Evolutionary conservation across 306 rosid genomes (phyloP), one percentile per base, ranked within the genome.

Genomic region (Acacia confusa): DNA sequence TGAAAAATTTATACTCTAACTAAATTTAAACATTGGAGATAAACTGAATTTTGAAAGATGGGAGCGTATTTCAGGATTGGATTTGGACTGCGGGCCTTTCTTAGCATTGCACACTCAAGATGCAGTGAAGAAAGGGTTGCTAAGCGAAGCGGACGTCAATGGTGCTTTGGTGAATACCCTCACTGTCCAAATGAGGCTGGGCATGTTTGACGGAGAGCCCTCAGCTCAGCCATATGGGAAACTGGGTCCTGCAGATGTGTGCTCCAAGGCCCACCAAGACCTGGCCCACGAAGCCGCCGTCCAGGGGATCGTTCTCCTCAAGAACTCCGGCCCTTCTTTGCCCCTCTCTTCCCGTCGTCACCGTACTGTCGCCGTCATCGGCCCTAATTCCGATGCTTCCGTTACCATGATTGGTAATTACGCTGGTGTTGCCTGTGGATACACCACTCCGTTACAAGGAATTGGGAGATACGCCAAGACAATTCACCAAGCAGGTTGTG

Each of bases 81-180:
- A 95, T 75, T 89, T 95, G 70, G 95, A 95, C 60, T 95, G 98
- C 47, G 98, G 98, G 32, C 91, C 97, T 3, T 95, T 95, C 79
- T 79, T 95, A 30, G 98, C 88, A 8, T 9, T 69, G 67, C 97
- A 95, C 78, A 86, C 97, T 0, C 90, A 89, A 41, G 85, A 86
- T 38, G 98, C 98, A 0, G 89, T 95, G 4, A 86, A 81, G 48
- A 88, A 81, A n/a, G 97, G 98, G 13, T 55, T 95, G 76, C 44
- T 95, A 48, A 89, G 58, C 0, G 91, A 91, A 82, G 78, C 66
- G 2, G 87, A 92, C 53, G 87, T 95, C 48, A 77, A 84, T 34
- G 82, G 45, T 22, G 98, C 98, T 15, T 78, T 95, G 76, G 70
- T 70, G 15, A 95, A 95, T 66, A 92, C 95, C 8, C 80, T 92